Conservation (phyloP, 768 basidiomycete species). For the Mrakia gelida region DNA sequence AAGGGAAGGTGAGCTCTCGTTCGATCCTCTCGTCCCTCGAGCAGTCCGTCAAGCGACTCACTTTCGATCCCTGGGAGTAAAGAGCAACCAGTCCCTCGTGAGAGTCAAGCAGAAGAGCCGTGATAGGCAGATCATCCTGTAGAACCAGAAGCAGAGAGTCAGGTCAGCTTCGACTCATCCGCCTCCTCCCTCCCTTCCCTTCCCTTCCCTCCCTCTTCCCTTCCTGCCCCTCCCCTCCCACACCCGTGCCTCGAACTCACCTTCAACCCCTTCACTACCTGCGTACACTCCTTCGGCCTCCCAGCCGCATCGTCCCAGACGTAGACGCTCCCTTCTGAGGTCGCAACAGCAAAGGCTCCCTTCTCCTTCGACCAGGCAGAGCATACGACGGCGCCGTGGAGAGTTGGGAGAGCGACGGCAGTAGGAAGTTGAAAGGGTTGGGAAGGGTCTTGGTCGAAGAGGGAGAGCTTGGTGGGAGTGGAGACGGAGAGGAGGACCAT, state of each 20-base stretch:
- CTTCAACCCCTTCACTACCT: slow-evolving; percentile 1
- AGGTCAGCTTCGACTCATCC: neutral
- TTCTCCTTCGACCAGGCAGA: neutral
- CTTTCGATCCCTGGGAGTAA: neutral
- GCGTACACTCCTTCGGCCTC: neutral
- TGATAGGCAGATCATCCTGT: neutral
- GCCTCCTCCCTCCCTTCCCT: neutral
- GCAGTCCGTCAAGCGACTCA: neutral
- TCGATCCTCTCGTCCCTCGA: no score
- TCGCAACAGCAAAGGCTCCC: neutral
- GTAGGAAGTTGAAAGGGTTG: neutral
- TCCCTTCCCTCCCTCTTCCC: neutral
- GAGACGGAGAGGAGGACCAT: slow-evolving; percentile 2
- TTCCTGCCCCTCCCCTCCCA: neutral
- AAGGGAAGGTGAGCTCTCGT: no score
- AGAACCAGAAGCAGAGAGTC: no score
- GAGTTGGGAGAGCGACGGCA: neutral
- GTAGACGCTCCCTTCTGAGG: neutral
- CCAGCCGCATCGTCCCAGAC: neutral
- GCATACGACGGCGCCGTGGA: neutral
- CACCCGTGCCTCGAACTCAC: neutral
- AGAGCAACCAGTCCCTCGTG: neutral
- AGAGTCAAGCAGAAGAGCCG: neutral
- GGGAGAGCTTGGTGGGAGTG: neutral
- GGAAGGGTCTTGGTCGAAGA: neutral